Conservation (phyloP, 192 early-diverging fungal genomes). For the Coemansia sp. region DNA sequence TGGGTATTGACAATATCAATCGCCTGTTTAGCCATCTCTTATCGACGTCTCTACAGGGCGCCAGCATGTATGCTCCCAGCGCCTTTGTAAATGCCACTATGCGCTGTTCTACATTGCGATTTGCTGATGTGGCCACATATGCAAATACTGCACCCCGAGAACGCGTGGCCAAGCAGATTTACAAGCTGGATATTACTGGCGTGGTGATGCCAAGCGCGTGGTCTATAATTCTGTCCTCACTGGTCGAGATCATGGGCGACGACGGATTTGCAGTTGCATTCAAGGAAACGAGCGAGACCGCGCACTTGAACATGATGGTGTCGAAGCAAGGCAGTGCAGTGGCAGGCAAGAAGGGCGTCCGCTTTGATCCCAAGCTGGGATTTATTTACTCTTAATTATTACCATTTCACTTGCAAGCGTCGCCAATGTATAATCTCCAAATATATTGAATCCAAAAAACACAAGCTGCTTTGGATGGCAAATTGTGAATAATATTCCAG, state of each 20-base stretch:
- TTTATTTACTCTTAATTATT: conserved; percentile 7
- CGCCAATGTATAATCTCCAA: no score
- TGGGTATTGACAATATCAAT: conserved; percentile 23
- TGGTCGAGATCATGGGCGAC: conserved; percentile 14
- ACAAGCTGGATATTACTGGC: conserved; percentile 30
- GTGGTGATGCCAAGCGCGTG: conserved; percentile 41
- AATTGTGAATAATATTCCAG: background rate
- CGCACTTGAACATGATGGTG: conserved; percentile 41
- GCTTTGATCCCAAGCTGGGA: conserved; percentile 6
- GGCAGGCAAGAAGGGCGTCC: conserved; percentile 27
- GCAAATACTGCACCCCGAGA: background rate
- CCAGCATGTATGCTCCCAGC: conserved; percentile 16
- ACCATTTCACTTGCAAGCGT: background rate
- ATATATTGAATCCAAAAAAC: background rate
- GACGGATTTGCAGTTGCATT: conserved; percentile 16
- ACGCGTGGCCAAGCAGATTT: conserved; percentile 13
- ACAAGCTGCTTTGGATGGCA: background rate
- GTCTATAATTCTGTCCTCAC: conserved; percentile 15
- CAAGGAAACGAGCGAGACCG: conserved; percentile 34
- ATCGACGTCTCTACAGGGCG: conserved; percentile 9
- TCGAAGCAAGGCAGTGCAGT: conserved; percentile 40
- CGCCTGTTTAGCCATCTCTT: conserved; percentile 23
- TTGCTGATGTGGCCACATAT: conserved; percentile 32
- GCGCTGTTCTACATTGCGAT: conserved; percentile 19
- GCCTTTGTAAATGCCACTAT: conserved; percentile 44